Conservation (phyloP, 192 early-diverging fungal genomes). For the Chytriomyces confervae region DNA sequence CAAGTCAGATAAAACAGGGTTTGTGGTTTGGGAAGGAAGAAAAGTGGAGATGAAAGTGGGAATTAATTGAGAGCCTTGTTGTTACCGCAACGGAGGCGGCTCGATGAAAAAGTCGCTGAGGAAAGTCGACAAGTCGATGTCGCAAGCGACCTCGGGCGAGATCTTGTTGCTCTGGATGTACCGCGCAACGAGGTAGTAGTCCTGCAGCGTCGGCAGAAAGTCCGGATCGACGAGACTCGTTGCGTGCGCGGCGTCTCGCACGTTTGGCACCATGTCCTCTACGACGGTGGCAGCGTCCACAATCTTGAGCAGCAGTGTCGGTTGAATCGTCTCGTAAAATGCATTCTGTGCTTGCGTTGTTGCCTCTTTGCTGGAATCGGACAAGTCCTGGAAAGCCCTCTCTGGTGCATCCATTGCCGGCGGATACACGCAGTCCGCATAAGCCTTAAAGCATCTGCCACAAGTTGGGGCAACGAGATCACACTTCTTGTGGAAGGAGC, state of each 20-base stretch:
- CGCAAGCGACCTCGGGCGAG: background rate
- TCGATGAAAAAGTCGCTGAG: background rate
- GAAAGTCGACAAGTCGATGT: background rate
- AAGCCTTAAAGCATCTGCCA: background rate
- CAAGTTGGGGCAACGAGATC: background rate
- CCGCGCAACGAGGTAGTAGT: background rate
- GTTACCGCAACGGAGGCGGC: background rate
- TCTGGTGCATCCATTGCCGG: background rate
- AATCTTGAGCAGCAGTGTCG: no score
- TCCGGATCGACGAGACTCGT: background rate
- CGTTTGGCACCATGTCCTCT: background rate
- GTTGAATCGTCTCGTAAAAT: no score
- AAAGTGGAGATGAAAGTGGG: no score
- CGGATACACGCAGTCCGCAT: background rate
- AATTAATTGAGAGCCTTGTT: no score
- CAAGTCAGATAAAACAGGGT: no score
- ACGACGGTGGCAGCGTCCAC: background rate
- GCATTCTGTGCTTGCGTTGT: no score
- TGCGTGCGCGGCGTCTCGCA: background rate
- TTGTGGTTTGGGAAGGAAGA: no score
- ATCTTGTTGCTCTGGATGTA: background rate
- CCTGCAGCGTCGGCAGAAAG: background rate
- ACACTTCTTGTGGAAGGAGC: background rate
- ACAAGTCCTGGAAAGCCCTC: background rate
- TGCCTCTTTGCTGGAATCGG: background rate